These are phyloP conservation scores for Penicillium sp. DNA, from an alignment of 2,329 filamentous ascomycete species.

Conservation along the genomic window DNA sequence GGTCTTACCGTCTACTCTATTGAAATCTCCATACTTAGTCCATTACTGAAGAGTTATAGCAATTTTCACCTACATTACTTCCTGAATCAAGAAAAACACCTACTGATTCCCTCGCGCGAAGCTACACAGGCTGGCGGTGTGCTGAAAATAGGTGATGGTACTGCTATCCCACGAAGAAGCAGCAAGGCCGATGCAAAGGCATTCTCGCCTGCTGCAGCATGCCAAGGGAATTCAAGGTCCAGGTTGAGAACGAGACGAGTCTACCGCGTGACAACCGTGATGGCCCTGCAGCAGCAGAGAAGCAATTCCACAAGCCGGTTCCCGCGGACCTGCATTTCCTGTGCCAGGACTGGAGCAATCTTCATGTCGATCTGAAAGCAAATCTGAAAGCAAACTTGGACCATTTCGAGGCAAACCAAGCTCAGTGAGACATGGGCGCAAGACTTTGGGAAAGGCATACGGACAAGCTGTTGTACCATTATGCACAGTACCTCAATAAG, in stretches of 20 bases:
- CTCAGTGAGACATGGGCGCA: constrained; percentile 34
- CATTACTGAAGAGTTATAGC: constrained; percentile 1
- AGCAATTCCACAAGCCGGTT: constrained; percentile 38
- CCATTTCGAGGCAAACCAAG: constrained; percentile 20
- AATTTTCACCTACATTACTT: constrained; percentile 35
- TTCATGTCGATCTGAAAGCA: constrained; percentile 22
- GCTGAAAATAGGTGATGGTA: constrained; percentile 29
- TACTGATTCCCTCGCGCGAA: constrained; percentile 22
- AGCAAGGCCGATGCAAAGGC: constrained; percentile 38
- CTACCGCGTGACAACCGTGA: constrained; percentile 51
- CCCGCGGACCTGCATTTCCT: constrained; percentile 35
- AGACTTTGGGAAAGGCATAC: constrained; percentile 39
- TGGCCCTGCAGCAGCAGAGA: constrained; percentile 39
- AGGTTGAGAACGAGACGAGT: constrained; percentile 55
- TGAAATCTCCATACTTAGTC: not conserved
- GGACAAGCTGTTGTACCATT: constrained; percentile 46
- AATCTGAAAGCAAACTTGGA: constrained; percentile 25
- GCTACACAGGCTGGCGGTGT: constrained; percentile 23
- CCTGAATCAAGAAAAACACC: constrained; percentile 36
- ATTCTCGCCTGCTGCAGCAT: constrained; percentile 39
- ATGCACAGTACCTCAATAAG: constrained; percentile 40
- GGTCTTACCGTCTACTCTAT: not conserved
- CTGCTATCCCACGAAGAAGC: constrained; percentile 38
- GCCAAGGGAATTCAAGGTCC: constrained; percentile 49
- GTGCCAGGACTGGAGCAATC: constrained; percentile 5